Evolutionary conservation across 352 stramenopile species (phyloP).

Genomic region (Pythium dissotocum): DNA sequence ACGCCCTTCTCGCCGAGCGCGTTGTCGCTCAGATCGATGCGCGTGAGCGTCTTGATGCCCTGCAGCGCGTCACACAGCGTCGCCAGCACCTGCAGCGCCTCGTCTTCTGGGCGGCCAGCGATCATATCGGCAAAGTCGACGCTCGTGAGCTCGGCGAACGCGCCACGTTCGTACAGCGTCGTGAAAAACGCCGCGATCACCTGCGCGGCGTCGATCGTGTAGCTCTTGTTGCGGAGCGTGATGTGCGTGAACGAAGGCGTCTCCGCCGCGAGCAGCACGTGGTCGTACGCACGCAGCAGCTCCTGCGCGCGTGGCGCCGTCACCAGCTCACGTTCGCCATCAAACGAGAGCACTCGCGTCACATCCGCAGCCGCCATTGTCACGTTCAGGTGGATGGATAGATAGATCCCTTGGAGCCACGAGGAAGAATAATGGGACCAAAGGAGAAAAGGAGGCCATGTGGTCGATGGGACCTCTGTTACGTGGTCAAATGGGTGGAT

Average conservation of each 20-base stretch:
- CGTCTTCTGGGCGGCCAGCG: constrained; percentile 74
- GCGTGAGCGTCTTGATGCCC: constrained; percentile 69
- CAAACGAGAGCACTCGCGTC: constrained; percentile 57
- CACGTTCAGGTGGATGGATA: not conserved
- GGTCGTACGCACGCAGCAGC: constrained; percentile 53
- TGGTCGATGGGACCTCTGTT: constrained; percentile 15
- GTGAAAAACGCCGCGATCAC: constrained; percentile 77
- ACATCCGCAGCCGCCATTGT: constrained; percentile 8
- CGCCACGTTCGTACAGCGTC: constrained; percentile 44
- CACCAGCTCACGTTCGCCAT: constrained; percentile 81
- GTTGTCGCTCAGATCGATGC: constrained; percentile 94
- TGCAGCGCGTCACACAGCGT: constrained; percentile 77
- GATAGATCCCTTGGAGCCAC: constrained; percentile 1
- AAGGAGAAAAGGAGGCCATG: no score
- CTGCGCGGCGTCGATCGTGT: constrained; percentile 73
- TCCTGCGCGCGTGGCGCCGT: constrained; percentile 66
- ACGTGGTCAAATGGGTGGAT: constrained; percentile 3
- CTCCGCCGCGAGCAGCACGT: constrained; percentile 29
- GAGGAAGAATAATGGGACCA: not conserved
- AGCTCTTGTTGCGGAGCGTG: constrained; percentile 89
- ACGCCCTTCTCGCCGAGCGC: constrained; percentile 94
- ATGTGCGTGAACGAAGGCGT: constrained; percentile 68
- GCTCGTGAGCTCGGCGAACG: constrained; percentile 60
- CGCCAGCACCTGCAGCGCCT: constrained; percentile 80
- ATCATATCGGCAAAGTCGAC: constrained; percentile 90